Conservation (phyloP, 805 yeast species). For the Metschnikowia peoriensis region DNA sequence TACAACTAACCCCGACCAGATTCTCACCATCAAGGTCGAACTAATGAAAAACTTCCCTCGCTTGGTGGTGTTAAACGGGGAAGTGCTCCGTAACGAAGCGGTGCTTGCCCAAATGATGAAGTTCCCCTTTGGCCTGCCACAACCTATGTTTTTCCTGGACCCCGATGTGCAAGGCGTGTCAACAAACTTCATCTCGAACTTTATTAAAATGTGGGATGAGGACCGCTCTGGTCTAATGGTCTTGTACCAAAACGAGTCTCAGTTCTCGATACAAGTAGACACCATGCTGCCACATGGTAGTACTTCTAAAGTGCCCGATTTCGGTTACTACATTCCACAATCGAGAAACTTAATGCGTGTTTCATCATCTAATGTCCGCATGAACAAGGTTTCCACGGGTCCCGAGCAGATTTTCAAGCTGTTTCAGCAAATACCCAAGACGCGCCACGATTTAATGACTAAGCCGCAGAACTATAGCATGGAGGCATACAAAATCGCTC, state of each 20-base stretch:
- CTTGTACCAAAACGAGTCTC: constrained; percentile 79
- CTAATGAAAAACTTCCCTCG: constrained; percentile 76
- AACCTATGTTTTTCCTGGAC: constrained; percentile 79
- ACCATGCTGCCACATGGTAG: constrained; percentile 57
- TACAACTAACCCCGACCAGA: constrained; percentile 28
- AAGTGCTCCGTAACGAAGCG: constrained; percentile 69
- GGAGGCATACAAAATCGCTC: constrained; percentile 72
- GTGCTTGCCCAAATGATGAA: constrained; percentile 50
- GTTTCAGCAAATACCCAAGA: constrained; percentile 70
- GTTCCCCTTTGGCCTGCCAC: constrained; percentile 55
- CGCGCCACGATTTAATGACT: constrained; percentile 67
- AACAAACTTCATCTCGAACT: constrained; percentile 76
- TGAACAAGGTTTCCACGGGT: constrained; percentile 63
- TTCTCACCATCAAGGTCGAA: constrained; percentile 52
- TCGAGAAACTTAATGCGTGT: constrained; percentile 78
- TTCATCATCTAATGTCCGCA: constrained; percentile 52
- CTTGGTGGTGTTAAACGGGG: constrained; percentile 74
- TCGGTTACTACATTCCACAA: constrained; percentile 66
- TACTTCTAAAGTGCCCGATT: constrained; percentile 34
- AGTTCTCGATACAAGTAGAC: constrained; percentile 79
- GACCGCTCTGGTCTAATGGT: constrained; percentile 67
- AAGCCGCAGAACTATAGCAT: constrained; percentile 68
- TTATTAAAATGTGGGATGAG: constrained; percentile 76
- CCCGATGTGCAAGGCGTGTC: constrained; percentile 65
- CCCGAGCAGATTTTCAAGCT: constrained; percentile 58